Percentiles rank a stretch among this genome's conserved stretches.
Evolutionary conservation across 148 eudicot genomes (phyloP).

Genomic region (Polygonum maritimum): DNA sequence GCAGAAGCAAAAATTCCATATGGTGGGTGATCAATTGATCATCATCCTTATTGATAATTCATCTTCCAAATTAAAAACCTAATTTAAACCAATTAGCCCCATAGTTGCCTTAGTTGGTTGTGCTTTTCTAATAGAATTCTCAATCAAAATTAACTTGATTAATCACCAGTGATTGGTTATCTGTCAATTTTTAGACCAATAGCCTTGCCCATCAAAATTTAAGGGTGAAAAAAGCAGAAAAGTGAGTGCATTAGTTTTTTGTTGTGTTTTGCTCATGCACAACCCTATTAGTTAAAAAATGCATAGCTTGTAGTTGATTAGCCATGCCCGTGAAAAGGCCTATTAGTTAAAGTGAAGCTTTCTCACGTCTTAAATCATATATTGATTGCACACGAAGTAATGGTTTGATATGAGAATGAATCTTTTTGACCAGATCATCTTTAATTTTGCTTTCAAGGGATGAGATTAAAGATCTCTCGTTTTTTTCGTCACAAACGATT

Average conservation of each 20-base stretch:
- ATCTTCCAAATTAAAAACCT: neutral
- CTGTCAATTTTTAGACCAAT: slow-evolving; percentile 2
- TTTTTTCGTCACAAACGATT: neutral
- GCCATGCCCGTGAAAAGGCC: neutral
- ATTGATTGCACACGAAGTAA: neutral
- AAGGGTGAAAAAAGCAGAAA: neutral
- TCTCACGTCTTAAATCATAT: neutral
- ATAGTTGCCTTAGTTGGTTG: neutral
- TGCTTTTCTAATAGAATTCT: neutral
- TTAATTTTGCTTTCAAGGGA: neutral
- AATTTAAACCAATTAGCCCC: neutral
- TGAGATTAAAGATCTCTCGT: neutral
- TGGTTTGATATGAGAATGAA: neutral
- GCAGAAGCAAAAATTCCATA: slow-evolving; percentile 6
- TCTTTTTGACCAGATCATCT: slow-evolving; percentile 9
- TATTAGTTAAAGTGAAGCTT: neutral
- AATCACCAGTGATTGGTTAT: neutral
- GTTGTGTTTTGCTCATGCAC: neutral
- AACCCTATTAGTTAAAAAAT: neutral
- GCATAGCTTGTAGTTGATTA: slow-evolving; percentile 1
- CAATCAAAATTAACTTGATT: neutral
- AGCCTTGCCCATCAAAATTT: neutral
- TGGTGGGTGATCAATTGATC: neutral
- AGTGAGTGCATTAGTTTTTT: slow-evolving; percentile 1
- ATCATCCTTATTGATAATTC: neutral